Conservation (phyloP, 2,329 filamentous ascomycete species). For the Colletotrichum karsti region DNA sequence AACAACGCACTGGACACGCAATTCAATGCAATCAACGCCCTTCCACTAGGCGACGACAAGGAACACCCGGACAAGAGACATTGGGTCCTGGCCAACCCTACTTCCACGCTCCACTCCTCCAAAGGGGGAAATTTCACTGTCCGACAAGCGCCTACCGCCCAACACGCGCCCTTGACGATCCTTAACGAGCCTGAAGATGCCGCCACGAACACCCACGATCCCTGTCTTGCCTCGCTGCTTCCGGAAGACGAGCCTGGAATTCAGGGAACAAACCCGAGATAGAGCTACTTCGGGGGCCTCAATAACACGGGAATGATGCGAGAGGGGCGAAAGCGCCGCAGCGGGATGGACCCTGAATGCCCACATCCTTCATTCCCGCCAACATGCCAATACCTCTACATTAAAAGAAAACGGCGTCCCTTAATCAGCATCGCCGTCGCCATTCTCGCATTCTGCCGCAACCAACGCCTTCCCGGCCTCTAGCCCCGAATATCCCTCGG, state of each 20-base stretch:
- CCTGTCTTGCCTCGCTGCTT: constrained; percentile 13
- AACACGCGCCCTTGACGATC: not conserved
- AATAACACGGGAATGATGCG: constrained; percentile 17
- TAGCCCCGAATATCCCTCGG: not conserved
- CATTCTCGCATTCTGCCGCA: not conserved
- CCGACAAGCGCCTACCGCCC: not conserved
- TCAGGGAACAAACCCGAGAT: constrained; percentile 1
- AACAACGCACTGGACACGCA: constrained; percentile 25
- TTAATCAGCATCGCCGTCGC: not conserved
- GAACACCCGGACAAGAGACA: constrained; percentile 10
- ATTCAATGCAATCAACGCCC: constrained; percentile 25
- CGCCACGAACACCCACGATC: not conserved
- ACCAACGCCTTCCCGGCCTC: not conserved
- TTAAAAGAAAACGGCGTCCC: not conserved
- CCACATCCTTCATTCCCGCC: not conserved
- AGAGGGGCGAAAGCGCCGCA: constrained; percentile 10
- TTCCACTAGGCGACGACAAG: constrained; percentile 22
- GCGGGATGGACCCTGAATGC: constrained; percentile 10
- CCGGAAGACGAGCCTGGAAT: constrained; percentile 5
- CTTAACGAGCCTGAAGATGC: not conserved
- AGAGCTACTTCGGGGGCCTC: not conserved
- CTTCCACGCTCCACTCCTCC: constrained; percentile 14
- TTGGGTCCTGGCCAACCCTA: constrained; percentile 13
- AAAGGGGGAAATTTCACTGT: constrained; percentile 13
- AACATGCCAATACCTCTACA: not conserved